Evolutionary conservation across 805 yeast genomes (phyloP).

Genomic region (Candida ponderosae): DNA sequence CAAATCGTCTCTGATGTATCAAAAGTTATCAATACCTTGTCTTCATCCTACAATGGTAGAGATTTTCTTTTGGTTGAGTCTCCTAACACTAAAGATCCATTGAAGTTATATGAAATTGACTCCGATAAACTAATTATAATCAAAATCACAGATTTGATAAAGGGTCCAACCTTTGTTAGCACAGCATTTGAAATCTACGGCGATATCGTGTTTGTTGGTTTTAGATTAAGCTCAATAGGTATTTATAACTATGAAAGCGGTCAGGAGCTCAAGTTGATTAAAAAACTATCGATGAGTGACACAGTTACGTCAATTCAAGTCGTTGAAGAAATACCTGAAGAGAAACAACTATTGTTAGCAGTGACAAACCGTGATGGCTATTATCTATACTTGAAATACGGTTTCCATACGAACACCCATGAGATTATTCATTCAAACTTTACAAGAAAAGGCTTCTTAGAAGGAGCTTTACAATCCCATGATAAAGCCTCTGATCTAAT

Average conservation of each 20-base stretch:
- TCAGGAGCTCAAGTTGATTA: slow-evolving; percentile 21
- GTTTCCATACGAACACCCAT: slow-evolving; percentile 14
- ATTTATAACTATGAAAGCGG: slow-evolving; percentile 34
- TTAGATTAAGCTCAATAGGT: slow-evolving; percentile 62
- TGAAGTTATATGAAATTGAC: slow-evolving; percentile 34
- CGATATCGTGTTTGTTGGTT: slow-evolving; percentile 51
- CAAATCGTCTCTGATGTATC: slow-evolving; percentile 22
- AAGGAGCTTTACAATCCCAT: slow-evolving; percentile 49
- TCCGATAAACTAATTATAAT: slow-evolving; percentile 18
- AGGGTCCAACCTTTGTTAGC: slow-evolving; percentile 45
- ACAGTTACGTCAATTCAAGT: slow-evolving; percentile 50
- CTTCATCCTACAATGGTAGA: slow-evolving; percentile 18
- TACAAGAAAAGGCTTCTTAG: slow-evolving; percentile 69
- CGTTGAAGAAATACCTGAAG: slow-evolving; percentile 20
- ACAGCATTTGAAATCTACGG: slow-evolving; percentile 45
- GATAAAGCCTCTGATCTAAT: slow-evolving; percentile 38
- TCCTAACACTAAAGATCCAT: slow-evolving; percentile 55
- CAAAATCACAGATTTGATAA: slow-evolving; percentile 19
- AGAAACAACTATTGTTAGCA: slow-evolving; percentile 18
- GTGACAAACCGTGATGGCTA: slow-evolving; percentile 64
- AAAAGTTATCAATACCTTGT: slow-evolving; percentile 45
- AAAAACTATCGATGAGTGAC: slow-evolving; percentile 55
- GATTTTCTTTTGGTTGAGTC: slow-evolving; percentile 47
- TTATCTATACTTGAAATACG: slow-evolving; percentile 35
- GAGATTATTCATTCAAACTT: slow-evolving; percentile 47